Evolutionary conservation across 768 basidiomycete genomes (phyloP).

Genomic region (Coprinellus micaceus): DNA sequence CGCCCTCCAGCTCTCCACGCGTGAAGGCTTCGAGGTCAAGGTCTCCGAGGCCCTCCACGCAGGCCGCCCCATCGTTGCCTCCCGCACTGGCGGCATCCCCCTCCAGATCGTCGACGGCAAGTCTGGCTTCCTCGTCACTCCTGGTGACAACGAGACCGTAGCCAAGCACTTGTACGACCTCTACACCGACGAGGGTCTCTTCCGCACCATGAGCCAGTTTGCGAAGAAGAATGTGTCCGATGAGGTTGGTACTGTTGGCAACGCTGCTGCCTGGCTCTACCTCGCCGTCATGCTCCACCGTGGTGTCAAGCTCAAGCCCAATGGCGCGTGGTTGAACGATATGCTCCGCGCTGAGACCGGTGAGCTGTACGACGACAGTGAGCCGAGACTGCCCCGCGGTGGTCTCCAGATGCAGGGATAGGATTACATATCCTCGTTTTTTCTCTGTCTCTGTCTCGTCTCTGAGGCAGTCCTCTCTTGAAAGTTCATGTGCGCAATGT

Average conservation of each 20-base stretch:
- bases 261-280: conserved; percentile 58
- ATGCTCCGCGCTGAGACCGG: conserved; percentile 72
- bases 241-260: conserved; percentile 82
- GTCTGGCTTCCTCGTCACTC: conserved; percentile 80
- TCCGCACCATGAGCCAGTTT: conserved; percentile 58
- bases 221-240: conserved; percentile 77
- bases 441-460: not conserved
- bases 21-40: conserved; percentile 97
- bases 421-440: conserved; percentile 11
- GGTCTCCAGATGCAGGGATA: conserved; percentile 55
- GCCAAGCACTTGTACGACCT: conserved; percentile 75
- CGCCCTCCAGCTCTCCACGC: conserved; percentile 85
- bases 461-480: not conserved
- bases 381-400: conserved; percentile 69
- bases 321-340: conserved; percentile 85
- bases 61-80: conserved; percentile 82
- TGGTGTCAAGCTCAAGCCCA: conserved; percentile 73
- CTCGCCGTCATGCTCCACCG: conserved; percentile 78
- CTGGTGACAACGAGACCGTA: conserved; percentile 72
- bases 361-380: conserved; percentile 60
- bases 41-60: conserved; percentile 93
- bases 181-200: conserved; percentile 68
- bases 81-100: conserved; percentile 87
- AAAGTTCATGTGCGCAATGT: no score
- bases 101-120: conserved; percentile 86